Conservation (phyloP, 2,329 filamentous ascomycete species). For the Phialocephala subalpina region DNA sequence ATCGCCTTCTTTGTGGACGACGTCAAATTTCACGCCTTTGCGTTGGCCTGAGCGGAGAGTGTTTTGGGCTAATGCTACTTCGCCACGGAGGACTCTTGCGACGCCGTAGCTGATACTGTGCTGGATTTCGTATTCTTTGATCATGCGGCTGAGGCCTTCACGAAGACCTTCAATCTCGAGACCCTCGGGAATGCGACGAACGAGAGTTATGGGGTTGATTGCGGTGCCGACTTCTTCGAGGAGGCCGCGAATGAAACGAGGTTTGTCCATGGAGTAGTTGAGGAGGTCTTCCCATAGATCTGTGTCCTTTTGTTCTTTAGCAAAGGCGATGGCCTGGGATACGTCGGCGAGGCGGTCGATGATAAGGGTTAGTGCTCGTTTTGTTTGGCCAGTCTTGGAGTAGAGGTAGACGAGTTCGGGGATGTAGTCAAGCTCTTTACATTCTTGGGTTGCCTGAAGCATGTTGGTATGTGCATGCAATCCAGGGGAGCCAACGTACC, state of each 20-base stretch:
- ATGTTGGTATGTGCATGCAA: constrained; percentile 24
- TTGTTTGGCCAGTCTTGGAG: constrained; percentile 93
- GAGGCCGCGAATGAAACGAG: constrained; percentile 89
- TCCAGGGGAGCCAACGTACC: constrained; percentile 45
- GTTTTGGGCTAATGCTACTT: constrained; percentile 86
- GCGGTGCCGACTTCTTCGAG: constrained; percentile 94
- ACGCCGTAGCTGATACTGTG: constrained; percentile 91
- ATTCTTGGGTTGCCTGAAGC: constrained; percentile 72
- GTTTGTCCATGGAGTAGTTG: constrained; percentile 97
- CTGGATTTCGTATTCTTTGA: constrained; percentile 96
- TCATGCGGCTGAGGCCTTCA: constrained; percentile 87
- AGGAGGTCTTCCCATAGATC: constrained; percentile 96
- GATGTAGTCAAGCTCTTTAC: constrained; percentile 81
- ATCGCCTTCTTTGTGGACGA: constrained; percentile 57
- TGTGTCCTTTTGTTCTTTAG: constrained; percentile 89
- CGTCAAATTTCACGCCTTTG: constrained; percentile 88
- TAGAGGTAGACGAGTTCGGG: constrained; percentile 95
- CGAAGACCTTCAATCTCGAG: constrained; percentile 90
- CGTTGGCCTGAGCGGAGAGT: constrained; percentile 81
- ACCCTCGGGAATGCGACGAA: constrained; percentile 89
- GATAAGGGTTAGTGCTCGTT: constrained; percentile 89
- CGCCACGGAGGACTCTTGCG: constrained; percentile 83
- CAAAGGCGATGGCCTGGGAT: constrained; percentile 90
- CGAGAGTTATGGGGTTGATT: constrained; percentile 90
- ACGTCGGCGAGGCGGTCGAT: constrained; percentile 94